These are phyloP conservation scores for Termitomyces sp. DNA, from an alignment of 768 basidiomycete genomes.

Conservation along the genomic window DNA sequence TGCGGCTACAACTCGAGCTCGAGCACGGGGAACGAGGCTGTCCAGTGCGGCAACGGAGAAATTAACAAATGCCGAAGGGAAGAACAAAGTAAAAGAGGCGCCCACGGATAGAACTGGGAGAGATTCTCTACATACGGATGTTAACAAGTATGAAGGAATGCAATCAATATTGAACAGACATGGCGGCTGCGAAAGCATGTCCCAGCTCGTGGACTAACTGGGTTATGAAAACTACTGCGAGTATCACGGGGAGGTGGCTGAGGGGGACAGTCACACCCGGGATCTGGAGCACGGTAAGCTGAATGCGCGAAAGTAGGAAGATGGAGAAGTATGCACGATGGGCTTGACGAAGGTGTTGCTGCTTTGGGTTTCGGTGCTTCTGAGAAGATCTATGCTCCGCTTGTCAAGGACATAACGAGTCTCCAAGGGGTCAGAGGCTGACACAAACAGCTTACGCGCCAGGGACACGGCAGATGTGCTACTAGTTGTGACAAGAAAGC, in stretches of 20 bases:
- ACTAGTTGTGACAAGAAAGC: conserved; percentile 33
- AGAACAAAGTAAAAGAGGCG: conserved; percentile 48
- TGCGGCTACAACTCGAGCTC: conserved; percentile 60
- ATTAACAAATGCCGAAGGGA: conserved; percentile 74
- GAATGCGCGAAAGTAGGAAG: background rate
- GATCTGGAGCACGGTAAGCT: conserved; percentile 38
- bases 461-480: conserved; percentile 9
- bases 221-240: conserved; percentile 52
- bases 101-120: conserved; percentile 60
- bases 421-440: background rate
- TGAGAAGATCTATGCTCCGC: conserved; percentile 1
- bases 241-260: conserved; percentile 59
- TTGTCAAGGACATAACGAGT: background rate
- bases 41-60: conserved; percentile 41
- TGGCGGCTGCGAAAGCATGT: conserved; percentile 69
- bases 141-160: background rate
- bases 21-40: conserved; percentile 32
- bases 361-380: background rate
- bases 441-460: background rate
- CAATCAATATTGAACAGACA: conserved; percentile 39
- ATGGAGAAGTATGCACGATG: conserved; percentile 24
- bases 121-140: conserved; percentile 41
- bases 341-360: conserved; percentile 17
- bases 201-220: conserved; percentile 80
- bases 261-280: conserved; percentile 80